Percentiles rank a stretch among this genome's conserved stretches.
Evolutionary conservation across 179 eudicot species (phyloP).

Genomic region (Nepenthes alata): DNA sequence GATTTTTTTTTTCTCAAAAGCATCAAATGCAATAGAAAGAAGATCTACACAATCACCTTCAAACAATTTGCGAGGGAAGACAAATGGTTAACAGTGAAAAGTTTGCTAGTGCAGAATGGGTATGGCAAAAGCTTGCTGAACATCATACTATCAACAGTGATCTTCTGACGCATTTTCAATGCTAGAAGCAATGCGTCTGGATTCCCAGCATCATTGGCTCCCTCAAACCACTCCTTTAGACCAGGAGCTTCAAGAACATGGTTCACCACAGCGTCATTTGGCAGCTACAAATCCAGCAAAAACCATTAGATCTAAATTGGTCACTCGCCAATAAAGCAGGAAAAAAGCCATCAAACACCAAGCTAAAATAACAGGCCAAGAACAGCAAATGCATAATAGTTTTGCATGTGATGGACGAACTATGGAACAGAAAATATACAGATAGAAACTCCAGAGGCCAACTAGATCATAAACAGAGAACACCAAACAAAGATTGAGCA

Average conservation of each 20-base stretch:
- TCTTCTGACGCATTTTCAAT: constrained; percentile 52
- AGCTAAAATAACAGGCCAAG: too few relatives aligned
- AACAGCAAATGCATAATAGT: too few relatives aligned
- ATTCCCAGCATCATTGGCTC: constrained; percentile 64
- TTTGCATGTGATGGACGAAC: too few relatives aligned
- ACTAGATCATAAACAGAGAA: too few relatives aligned
- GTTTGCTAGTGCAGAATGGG: constrained; percentile 45
- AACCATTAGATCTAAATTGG: neutral
- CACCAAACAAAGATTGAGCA: too few relatives aligned
- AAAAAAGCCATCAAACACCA: too few relatives aligned
- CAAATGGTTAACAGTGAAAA: constrained; percentile 60
- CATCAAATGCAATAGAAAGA: neutral
- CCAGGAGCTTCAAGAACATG: constrained; percentile 69
- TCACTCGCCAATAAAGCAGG: too few relatives aligned
- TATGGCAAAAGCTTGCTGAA: constrained; percentile 67
- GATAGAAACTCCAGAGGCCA: too few relatives aligned
- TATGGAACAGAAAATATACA: too few relatives aligned
- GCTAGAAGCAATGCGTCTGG: constrained; percentile 92
- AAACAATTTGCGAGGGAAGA: constrained; percentile 50
- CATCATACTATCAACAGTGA: constrained; percentile 26
- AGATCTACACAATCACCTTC: constrained; percentile 35
- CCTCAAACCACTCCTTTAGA: constrained; percentile 67
- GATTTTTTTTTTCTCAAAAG: neutral
- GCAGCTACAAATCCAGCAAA: constrained; percentile 42
- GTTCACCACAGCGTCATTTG: constrained; percentile 43